Conservation (phyloP, 345 rosid species). For the Arabidopsis thaliana region DNA sequence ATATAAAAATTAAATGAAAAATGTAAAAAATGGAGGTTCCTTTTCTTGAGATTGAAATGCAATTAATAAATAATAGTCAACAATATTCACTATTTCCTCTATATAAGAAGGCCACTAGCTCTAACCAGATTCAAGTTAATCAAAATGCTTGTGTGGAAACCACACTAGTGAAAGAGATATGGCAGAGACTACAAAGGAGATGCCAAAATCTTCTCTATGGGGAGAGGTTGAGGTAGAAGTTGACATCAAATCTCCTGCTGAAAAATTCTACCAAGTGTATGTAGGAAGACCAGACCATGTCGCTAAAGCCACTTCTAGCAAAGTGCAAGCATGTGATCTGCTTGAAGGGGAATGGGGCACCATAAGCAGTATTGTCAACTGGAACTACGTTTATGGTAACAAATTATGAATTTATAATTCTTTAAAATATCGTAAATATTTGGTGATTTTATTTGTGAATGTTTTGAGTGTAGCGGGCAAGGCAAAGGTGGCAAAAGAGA, state of each 20-base stretch:
- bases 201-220: neutral
- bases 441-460: neutral
- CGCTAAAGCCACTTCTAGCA: constrained; percentile 10
- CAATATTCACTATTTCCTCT: neutral
- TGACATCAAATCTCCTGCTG: constrained; percentile 14
- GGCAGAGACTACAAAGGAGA: constrained; percentile 4
- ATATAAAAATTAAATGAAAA: neutral
- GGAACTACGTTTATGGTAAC: constrained; percentile 22
- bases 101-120: neutral
- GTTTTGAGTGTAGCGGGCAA: constrained; percentile 13
- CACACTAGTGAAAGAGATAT: neutral
- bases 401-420: neutral
- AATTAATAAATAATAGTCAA: neutral
- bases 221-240: constrained; percentile 16
- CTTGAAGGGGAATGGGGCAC: constrained; percentile 7
- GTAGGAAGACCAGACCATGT: constrained; percentile 19
- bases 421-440: neutral
- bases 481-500: constrained; percentile 21
- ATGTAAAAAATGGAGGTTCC: neutral
- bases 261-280: neutral
- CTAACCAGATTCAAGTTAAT: neutral
- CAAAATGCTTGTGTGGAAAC: neutral
- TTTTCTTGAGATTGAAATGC: neutral
- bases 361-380: constrained; percentile 9
- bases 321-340: constrained; percentile 20